Evolutionary conservation across 495 filamentous ascomycete genomes (phyloP).

Genomic region (Talaromyces adpressus): DNA sequence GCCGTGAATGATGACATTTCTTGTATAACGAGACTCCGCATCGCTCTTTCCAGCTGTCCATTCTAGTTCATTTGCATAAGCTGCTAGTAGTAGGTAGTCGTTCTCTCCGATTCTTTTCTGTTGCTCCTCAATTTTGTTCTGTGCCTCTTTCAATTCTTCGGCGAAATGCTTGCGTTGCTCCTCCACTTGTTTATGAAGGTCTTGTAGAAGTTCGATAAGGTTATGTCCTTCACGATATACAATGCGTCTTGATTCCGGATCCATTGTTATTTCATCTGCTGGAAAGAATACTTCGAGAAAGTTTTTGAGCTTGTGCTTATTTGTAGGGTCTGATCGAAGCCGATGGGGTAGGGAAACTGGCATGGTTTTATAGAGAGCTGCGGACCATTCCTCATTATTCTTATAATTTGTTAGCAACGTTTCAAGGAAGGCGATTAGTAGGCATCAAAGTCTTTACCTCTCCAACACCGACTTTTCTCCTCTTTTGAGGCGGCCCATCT

Average conservation of each 20-base stretch:
- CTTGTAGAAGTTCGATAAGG: background rate
- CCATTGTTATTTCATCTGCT: background rate
- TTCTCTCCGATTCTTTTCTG: background rate
- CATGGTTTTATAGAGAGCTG: constrained; percentile 2
- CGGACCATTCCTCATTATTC: background rate
- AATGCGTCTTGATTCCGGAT: background rate
- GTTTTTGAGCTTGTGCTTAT: background rate
- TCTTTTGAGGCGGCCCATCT: constrained; percentile 5
- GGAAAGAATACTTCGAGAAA: background rate
- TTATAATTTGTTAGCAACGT: background rate
- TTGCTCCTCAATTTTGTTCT: background rate
- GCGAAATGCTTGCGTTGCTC: background rate
- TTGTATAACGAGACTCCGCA: background rate
- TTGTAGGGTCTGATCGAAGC: background rate
- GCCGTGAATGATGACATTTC: background rate
- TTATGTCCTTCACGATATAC: background rate
- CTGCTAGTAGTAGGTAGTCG: background rate
- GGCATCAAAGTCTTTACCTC: background rate
- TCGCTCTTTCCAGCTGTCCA: background rate
- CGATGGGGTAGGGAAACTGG: background rate
- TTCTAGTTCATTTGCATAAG: background rate
- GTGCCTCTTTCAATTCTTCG: background rate
- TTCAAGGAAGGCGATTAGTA: background rate
- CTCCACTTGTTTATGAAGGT: background rate
- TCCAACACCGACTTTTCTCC: constrained; percentile 1